Conservation (phyloP, 1,284 basidiomycete species). For the Ustilago bromivora region DNA sequence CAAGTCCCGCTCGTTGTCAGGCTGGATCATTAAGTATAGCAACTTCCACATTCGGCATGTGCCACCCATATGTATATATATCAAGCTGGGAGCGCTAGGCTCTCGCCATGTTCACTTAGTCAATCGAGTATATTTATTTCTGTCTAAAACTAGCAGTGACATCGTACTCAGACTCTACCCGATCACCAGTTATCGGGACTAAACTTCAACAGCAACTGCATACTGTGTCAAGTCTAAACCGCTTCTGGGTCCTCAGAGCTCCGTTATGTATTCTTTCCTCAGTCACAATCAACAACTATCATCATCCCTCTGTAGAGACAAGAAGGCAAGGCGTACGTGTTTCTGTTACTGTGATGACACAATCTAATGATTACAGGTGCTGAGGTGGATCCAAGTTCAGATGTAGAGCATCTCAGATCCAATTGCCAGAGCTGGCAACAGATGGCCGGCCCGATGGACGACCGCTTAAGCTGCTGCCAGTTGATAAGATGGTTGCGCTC, state of each 20-base stretch:
- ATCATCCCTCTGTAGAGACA: not conserved
- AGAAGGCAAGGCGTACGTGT: not conserved
- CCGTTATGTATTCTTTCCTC: not conserved
- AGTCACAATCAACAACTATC: not conserved
- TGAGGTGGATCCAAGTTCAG: not conserved
- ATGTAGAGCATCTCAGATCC: slow-evolving; percentile 26
- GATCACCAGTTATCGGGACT: too few species aligned
- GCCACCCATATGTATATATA: too few species aligned
- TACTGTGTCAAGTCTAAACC: not conserved
- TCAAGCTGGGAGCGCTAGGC: too few species aligned
- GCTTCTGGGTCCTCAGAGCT: too few species aligned
- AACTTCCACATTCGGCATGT: too few species aligned
- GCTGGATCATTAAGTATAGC: too few species aligned
- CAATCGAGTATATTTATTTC: too few species aligned
- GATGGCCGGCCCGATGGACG: slow-evolving; percentile 32
- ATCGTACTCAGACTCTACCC: too few species aligned
- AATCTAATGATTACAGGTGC: not conserved
- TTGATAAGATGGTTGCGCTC: slow-evolving; percentile 36
- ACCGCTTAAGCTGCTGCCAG: slow-evolving; percentile 36
- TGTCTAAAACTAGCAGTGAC: too few species aligned
- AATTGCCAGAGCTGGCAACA: slow-evolving; percentile 28
- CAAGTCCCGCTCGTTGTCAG: too few species aligned
- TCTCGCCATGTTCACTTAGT: too few species aligned
- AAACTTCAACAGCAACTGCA: not conserved
- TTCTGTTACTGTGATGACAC: not conserved